Evolutionary conservation across 2,329 filamentous ascomycete species (phyloP).

Genomic region (Clarireedia hainanense): DNA sequence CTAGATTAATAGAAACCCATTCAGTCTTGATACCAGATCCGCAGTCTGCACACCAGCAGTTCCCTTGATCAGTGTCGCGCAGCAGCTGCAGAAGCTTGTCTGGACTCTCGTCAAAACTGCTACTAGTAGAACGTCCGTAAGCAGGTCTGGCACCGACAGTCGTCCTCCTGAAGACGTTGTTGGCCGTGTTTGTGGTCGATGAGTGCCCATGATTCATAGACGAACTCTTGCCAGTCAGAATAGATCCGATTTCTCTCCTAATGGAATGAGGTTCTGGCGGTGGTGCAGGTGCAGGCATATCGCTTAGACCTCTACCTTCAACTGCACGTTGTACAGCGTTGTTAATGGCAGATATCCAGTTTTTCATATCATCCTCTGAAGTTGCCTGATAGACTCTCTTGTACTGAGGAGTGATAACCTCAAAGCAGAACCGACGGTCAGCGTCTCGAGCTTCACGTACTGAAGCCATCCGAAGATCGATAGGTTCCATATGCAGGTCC

Average conservation of each 20-base stretch:
- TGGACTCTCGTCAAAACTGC: constrained; percentile 70
- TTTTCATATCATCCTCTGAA: constrained; percentile 95
- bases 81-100: constrained; percentile 81
- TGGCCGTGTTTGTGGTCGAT: constrained; percentile 36
- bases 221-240: constrained; percentile 85
- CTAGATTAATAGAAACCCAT: constrained; percentile 98
- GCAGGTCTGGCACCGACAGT: constrained; percentile 84
- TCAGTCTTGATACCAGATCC: constrained; percentile 88
- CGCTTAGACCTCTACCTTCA: constrained; percentile 63
- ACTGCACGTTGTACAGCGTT: constrained; percentile 95
- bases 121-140: constrained; percentile 60
- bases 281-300: constrained; percentile 37
- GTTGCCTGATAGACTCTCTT: constrained; percentile 97
- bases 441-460: constrained; percentile 92
- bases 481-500: constrained; percentile 95
- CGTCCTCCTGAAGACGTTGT: constrained; percentile 70
- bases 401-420: constrained; percentile 93
- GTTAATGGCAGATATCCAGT: constrained; percentile 93
- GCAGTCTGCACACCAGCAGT: constrained; percentile 91
- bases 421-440: constrained; percentile 93
- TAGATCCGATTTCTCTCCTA: constrained; percentile 82
- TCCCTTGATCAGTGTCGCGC: constrained; percentile 84
- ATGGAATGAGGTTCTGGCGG: constrained; percentile 42
- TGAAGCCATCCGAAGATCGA: constrained; percentile 93
- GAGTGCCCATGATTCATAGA: constrained; percentile 46